These are phyloP conservation scores for Hypomyces rosellus DNA, from an alignment of 2,329 filamentous ascomycete species.

Conservation along the genomic window DNA sequence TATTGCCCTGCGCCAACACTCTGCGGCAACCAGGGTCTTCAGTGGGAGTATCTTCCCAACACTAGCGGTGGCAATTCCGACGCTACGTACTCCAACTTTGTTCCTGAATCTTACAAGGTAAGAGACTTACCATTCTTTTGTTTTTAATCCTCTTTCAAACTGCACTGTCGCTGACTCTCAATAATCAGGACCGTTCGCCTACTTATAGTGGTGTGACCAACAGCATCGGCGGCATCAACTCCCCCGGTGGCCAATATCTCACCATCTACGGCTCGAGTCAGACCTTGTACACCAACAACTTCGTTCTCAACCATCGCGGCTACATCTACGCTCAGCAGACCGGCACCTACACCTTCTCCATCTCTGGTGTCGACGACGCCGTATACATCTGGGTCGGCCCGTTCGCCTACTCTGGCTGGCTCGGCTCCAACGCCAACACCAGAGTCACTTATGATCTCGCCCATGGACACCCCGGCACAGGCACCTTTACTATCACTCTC, in stretches of 20 bases:
- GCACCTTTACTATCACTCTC: conserved; percentile 16
- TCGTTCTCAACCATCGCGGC: conserved; percentile 21
- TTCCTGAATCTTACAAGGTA: background rate
- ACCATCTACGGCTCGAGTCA: conserved; percentile 6
- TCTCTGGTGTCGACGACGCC: conserved; percentile 15
- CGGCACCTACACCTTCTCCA: conserved; percentile 18
- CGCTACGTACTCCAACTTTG: background rate
- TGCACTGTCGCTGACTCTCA: no score
- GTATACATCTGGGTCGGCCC: conserved; percentile 17
- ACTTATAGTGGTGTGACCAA: background rate
- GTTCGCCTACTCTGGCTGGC: conserved; percentile 18
- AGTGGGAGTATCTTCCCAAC: conserved; percentile 3
- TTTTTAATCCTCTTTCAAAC: no score
- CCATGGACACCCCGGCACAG: conserved; percentile 12
- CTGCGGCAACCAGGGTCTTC: conserved; percentile 6
- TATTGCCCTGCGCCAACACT: conserved; percentile 1
- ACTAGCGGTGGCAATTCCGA: background rate
- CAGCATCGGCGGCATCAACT: conserved; percentile 3
- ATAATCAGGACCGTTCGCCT: background rate
- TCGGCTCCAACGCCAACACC: conserved; percentile 16
- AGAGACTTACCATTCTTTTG: background rate
- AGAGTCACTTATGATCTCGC: conserved; percentile 17
- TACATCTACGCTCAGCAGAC: conserved; percentile 21
- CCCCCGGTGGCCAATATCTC: background rate
- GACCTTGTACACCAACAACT: conserved; percentile 15